Base-by-base conservation (phyloP, 2,329 filamentous ascomycete genomes). In the Aspergillus quadricinctus region DNA sequence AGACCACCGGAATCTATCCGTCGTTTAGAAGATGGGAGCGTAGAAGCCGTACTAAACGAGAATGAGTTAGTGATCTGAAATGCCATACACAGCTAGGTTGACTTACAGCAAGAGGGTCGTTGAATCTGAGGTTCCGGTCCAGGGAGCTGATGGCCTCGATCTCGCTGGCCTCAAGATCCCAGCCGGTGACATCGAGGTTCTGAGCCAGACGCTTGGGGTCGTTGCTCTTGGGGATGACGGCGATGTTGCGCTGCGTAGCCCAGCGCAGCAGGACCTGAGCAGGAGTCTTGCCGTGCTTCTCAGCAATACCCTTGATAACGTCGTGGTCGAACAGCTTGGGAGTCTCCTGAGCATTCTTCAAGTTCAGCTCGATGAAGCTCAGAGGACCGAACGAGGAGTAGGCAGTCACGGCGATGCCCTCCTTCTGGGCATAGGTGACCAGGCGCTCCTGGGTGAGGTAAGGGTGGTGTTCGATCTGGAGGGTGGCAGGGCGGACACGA, bases 401-500 rank as follows among this genome's bases (percentile, higher is more conserved):
- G 51, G 89, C 90, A 3, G 90, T 94, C 56, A 95, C 82, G 64
- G 81, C 80, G 66, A 95, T 87, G 58, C 85, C 84, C 77, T 91
- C 82, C 53, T 78, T 76, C 78, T 88, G 81, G 66, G 87, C 88
- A 52, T 90, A 84, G 66, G 84, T 78, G 66, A 94, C 73, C 52
- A 95, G 83, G 53, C 85, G 81, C 57, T 80, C 75, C 81, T 95
- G 90, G 59, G 89, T 87, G 57, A 93, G 84, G 82, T 92, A 94
- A 27, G 90, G 90, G 81, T 95, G 91, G 79, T 93, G 89, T 81
- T 95, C 90, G 74, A 95, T 87, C 81, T 95, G 91, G 58, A 94
- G 86, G 43, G 88, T 87, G 41, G 89, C 88, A 8, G 90, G 89
- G 48, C 81, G 81, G 75, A 91, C 83, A 66, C 83, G 84, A 60